These are phyloP conservation scores for Arctium lappa DNA, from an alignment of 129 eudicot species.

Conservation along the genomic window DNA sequence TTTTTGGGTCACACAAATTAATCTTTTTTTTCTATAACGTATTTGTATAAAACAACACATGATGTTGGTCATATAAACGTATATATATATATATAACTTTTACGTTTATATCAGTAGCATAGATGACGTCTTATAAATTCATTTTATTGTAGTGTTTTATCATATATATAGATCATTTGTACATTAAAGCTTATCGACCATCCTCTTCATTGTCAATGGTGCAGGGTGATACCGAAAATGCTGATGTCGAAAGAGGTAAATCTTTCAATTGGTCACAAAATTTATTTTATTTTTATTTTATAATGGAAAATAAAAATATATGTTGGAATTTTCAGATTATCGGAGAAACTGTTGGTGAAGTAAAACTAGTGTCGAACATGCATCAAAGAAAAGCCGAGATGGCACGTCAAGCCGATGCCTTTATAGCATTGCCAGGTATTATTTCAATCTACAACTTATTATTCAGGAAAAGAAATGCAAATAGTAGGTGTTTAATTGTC, in stretches of 20 bases:
- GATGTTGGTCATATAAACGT: too few relatives aligned
- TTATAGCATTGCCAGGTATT: constrained; percentile 86
- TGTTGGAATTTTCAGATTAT: constrained; percentile 39
- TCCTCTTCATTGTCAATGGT: background rate
- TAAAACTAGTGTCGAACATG: constrained; percentile 73
- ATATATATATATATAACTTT: too few relatives aligned
- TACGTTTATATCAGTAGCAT: too few relatives aligned
- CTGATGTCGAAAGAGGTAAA: constrained; percentile 83
- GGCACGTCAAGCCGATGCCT: constrained; percentile 95
- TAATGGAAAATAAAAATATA: background rate
- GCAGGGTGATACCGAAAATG: constrained; percentile 80
- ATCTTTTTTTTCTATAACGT: too few relatives aligned
- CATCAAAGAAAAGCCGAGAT: constrained; percentile 95
- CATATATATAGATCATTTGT: background rate
- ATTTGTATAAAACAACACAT: too few relatives aligned
- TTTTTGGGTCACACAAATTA: too few relatives aligned
- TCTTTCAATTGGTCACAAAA: background rate
- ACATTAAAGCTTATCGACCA: background rate
- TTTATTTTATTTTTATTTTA: background rate
- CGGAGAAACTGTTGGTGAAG: constrained; percentile 78
- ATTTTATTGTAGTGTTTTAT: background rate
- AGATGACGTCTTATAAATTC: too few relatives aligned
- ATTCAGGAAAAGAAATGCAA: background rate
- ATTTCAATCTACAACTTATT: background rate
- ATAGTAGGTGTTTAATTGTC: background rate